These are phyloP conservation scores for Saturnispora silvae DNA, from an alignment of 805 yeast genomes.

Conservation along the genomic window DNA sequence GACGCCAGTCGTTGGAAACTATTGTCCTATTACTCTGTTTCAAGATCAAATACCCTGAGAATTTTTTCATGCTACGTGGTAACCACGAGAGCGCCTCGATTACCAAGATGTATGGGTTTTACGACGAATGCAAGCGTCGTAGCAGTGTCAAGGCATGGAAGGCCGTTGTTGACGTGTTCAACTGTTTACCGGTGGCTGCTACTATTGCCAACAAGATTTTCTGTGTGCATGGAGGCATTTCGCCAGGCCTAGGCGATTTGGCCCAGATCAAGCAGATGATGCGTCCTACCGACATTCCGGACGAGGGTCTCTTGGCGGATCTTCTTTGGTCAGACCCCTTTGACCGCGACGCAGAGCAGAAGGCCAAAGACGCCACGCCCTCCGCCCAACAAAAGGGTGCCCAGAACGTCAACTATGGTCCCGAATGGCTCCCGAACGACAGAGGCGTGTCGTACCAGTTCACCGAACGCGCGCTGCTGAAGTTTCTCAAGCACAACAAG, in stretches of 20 bases:
- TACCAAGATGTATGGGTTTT: constrained; percentile 50
- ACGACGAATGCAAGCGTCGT: constrained; percentile 51
- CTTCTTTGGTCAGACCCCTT: constrained; percentile 80
- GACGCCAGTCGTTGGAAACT: constrained; percentile 47
- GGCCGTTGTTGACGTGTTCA: constrained; percentile 42
- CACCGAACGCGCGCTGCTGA: constrained; percentile 62
- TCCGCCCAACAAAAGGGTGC: neutral
- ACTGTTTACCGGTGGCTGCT: constrained; percentile 52
- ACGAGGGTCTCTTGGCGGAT: constrained; percentile 67
- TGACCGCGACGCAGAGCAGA: constrained; percentile 16
- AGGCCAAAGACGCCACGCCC: neutral
- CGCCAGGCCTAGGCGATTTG: constrained; percentile 57
- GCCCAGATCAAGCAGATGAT: constrained; percentile 60
- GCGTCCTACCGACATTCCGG: constrained; percentile 80
- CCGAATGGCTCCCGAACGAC: constrained; percentile 72
- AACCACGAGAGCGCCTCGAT: constrained; percentile 51
- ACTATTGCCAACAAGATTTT: constrained; percentile 48
- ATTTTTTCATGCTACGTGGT: constrained; percentile 50
- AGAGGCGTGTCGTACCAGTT: constrained; percentile 76
- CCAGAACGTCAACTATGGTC: constrained; percentile 5
- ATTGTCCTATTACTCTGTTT: constrained; percentile 40
- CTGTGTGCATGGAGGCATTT: constrained; percentile 62
- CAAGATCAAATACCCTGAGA: constrained; percentile 50
- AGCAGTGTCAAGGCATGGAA: constrained; percentile 40
- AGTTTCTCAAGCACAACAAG: constrained; percentile 53